phyloP scores from a whole-genome alignment of 2,329 filamentous ascomycete species.

The Alternaria postmessia region DNA sequence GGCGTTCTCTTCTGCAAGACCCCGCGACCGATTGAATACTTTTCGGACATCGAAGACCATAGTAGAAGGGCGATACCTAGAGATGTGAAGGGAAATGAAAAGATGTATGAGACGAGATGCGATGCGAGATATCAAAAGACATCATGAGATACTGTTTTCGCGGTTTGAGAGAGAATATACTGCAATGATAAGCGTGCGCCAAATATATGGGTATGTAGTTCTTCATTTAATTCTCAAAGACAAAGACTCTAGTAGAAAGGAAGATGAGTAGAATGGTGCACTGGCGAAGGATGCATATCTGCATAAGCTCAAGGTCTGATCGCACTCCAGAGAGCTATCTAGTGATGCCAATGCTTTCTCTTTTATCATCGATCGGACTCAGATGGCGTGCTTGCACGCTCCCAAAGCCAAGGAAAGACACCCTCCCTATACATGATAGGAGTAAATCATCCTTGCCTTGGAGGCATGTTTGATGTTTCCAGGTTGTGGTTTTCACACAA shows the following conservation, averaged over 20 bases:
- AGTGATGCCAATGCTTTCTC: not conserved
- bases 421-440: not conserved
- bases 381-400: not conserved
- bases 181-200: too few relatives aligned
- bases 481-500: not conserved
- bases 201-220: too few relatives aligned
- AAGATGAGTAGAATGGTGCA: not conserved
- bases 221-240: too few relatives aligned
- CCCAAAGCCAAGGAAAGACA: too few relatives aligned
- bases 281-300: not conserved
- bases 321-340: not conserved
- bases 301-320: not conserved
- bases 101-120: not conserved
- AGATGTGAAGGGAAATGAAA: too few relatives aligned
- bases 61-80: too few relatives aligned
- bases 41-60: too few relatives aligned
- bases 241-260: not conserved
- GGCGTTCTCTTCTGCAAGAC: too few relatives aligned
- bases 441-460: too few relatives aligned
- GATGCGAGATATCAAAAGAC: not conserved
- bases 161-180: too few relatives aligned
- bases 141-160: not conserved
- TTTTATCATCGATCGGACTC: not conserved
- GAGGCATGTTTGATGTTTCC: not conserved
- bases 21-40: too few relatives aligned